A percentile compares a stretch with the other conserved stretches of the same genome.
Conservation (phyloP, 1,284 basidiomycete species). For the Coniferiporia weirii region DNA sequence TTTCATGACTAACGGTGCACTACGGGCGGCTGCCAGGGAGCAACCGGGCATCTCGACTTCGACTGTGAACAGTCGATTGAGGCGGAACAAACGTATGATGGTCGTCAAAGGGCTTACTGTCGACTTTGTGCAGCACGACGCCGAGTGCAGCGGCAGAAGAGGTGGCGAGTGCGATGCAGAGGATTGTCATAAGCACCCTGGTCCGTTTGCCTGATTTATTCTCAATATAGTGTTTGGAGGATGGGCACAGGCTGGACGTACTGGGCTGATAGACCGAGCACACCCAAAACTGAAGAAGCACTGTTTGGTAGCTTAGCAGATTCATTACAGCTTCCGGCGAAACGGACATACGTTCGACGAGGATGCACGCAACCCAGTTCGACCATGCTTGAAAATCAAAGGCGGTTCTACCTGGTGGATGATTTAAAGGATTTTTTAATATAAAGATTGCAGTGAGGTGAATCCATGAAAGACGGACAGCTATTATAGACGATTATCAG, state of each 20-base stretch:
- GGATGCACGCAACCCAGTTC: background rate
- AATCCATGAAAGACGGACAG: background rate
- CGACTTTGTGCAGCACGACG: background rate
- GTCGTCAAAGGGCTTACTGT: background rate
- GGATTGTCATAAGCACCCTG: background rate
- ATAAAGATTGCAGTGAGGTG: background rate
- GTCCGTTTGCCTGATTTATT: background rate
- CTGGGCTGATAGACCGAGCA: background rate
- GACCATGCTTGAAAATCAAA: slow-evolving; percentile 10
- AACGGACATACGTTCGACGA: slow-evolving; percentile 4
- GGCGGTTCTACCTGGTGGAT: background rate
- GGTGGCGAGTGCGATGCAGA: background rate
- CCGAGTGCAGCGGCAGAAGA: background rate
- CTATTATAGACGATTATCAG: background rate
- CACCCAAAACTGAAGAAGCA: slow-evolving; percentile 6
- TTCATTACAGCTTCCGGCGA: background rate
- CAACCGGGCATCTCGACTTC: slow-evolving; percentile 4
- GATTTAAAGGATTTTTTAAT: too few relatives aligned
- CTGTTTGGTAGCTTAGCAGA: background rate
- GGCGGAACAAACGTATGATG: background rate
- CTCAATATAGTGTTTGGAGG: background rate
- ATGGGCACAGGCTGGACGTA: background rate
- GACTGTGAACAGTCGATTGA: background rate
- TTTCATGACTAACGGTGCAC: background rate
- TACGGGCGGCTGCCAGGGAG: background rate